Percentiles rank a stretch among this genome's conserved stretches.
phyloP scores from a whole-genome alignment of 1,284 basidiomycete species.

The Papiliotrema fonsecae region DNA sequence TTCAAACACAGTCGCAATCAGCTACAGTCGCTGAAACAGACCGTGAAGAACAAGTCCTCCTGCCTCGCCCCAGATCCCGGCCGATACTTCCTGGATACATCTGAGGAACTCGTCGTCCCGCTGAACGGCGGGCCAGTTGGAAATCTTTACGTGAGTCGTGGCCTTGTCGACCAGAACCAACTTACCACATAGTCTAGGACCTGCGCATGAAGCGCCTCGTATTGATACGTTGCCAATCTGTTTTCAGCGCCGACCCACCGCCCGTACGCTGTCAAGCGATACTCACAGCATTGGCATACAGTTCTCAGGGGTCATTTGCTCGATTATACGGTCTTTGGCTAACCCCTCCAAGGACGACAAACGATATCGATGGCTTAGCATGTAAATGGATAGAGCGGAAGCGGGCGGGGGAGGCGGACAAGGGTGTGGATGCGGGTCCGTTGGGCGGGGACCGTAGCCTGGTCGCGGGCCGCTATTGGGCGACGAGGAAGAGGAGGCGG shows the following conservation, averaged over 20 bases:
- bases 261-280: too few species aligned
- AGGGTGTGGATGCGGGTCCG: conserved; percentile 73
- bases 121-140: conserved; percentile 31
- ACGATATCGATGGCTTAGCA: conserved; percentile 71
- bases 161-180: neutral
- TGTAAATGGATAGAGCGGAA: conserved; percentile 71
- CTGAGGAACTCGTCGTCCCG: conserved; percentile 26
- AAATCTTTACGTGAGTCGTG: conserved; percentile 14
- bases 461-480: too few species aligned
- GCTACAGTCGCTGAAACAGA: conserved; percentile 14
- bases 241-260: too few species aligned
- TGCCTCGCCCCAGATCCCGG: conserved; percentile 38
- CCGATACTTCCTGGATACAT: conserved; percentile 41
- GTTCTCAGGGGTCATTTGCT: conserved; percentile 63
- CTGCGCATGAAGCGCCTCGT: conserved; percentile 31
- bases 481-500: too few species aligned
- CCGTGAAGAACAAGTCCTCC: conserved; percentile 35
- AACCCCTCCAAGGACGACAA: conserved; percentile 63
- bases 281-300: conserved; percentile 68
- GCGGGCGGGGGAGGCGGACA: conserved; percentile 60
- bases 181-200: conserved; percentile 39
- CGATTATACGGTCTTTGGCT: conserved; percentile 69
- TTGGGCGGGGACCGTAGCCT: neutral
- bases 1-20: too few species aligned
- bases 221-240: conserved; percentile 36